Evolutionary conservation across 129 eudicot species (phyloP), one percentile per base, ranked within the genome.

Genomic region (Smallanthus sonchifolius): DNA sequence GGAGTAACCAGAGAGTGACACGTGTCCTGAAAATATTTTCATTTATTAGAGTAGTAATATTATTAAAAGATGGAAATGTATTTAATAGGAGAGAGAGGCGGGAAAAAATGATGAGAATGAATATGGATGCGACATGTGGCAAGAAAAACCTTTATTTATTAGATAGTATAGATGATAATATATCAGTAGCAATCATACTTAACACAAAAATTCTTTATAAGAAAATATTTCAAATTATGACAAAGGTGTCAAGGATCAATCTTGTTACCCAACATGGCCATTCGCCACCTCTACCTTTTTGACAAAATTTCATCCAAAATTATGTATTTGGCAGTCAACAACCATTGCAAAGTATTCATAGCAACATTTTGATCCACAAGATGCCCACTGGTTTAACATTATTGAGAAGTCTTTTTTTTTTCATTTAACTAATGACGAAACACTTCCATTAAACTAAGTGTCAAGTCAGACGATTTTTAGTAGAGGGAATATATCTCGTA

Each of bases 301-400:
- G 42, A 30, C 4, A 14, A 32, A 30, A 34, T 2, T 60, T 11
- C 4, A 30, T 13, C 17, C 9, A 62, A 62, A 34, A 62, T 6
- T 6, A 35, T 36, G 10, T 61, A 13, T 62, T 62, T 28, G 2
- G 7, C 65, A 11, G 38, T 57, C 65, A 28, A 57, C 10, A 57
- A 4, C 65, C 65, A 3, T 28, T 36, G 67, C 42, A 15, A 5
- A 57, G 59, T 13, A 28, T 28, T 62, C 44, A 62, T 35, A 62
- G 43, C 67, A 62, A 13, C 17, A 8, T 67, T 66, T 20, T 45
- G 30, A 69, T 32, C 45, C 74, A 48, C 45, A 48, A 69, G 62
- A 48, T 69, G 44, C 43, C 30, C 45, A 8, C 35, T 34, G 4
- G 16, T 49, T 69, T 28, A 57, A 57, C 65, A 19, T 70, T 16